phyloP scores from a whole-genome alignment of 495 filamentous ascomycete species.

The Cercophora newfieldiana region DNA sequence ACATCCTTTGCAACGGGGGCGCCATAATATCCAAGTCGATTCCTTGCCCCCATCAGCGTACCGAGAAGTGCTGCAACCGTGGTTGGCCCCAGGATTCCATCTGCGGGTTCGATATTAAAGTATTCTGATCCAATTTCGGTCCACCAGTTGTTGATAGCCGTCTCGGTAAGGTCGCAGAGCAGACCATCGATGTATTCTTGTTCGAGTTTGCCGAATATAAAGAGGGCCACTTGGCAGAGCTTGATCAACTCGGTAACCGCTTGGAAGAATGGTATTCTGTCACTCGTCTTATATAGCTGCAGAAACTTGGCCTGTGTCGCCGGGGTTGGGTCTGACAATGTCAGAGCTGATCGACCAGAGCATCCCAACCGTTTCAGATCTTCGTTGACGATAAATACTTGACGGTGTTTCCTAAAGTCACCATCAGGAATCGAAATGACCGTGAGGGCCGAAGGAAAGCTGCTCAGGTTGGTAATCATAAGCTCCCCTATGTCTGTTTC shows the following conservation, averaged over 20 bases:
- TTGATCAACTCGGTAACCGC: slow-evolving; percentile 89
- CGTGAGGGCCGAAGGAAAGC: slow-evolving; percentile 84
- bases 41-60: slow-evolving; percentile 83
- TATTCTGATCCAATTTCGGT: slow-evolving; percentile 86
- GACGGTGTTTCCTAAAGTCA: slow-evolving; percentile 75
- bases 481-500: slow-evolving; percentile 81
- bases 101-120: slow-evolving; percentile 87
- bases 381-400: slow-evolving; percentile 92
- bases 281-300: slow-evolving; percentile 83
- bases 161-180: slow-evolving; percentile 90
- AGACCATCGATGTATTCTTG: slow-evolving; percentile 91
- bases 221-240: slow-evolving; percentile 84
- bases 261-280: slow-evolving; percentile 70
- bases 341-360: slow-evolving; percentile 83
- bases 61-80: slow-evolving; percentile 88
- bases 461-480: slow-evolving; percentile 91
- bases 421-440: slow-evolving; percentile 88
- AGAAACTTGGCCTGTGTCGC: slow-evolving; percentile 90
- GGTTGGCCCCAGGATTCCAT: slow-evolving; percentile 88
- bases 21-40: slow-evolving; percentile 75
- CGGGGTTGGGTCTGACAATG: slow-evolving; percentile 68
- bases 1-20: slow-evolving; percentile 88
- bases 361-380: slow-evolving; percentile 90
- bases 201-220: slow-evolving; percentile 82
- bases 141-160: slow-evolving; percentile 94